These are phyloP conservation scores for Mycena kentingensis DNA, from an alignment of 768 basidiomycete species.

Conservation along the genomic window DNA sequence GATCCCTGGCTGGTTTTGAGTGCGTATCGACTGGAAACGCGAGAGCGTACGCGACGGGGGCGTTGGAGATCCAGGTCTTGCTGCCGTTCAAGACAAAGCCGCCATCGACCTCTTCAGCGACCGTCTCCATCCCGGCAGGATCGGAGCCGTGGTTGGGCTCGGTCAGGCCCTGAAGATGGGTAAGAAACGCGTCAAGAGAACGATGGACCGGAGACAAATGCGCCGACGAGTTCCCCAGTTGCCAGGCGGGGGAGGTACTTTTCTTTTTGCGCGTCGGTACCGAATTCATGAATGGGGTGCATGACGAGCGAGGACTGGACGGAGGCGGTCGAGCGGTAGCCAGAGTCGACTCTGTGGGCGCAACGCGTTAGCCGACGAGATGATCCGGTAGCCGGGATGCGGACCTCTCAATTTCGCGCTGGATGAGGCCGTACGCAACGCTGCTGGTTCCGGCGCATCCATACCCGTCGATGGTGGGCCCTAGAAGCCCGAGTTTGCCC, in stretches of 20 bases:
- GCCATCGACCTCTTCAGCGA: constrained; percentile 80
- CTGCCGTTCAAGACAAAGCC: constrained; percentile 87
- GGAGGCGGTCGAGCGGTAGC: constrained; percentile 92
- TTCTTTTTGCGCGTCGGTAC: constrained; percentile 86
- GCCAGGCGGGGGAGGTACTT: constrained; percentile 87
- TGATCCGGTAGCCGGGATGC: constrained; percentile 12
- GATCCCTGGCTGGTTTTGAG: constrained; percentile 52
- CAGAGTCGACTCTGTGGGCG: constrained; percentile 80
- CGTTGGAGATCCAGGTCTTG: constrained; percentile 98
- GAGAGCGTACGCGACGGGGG: constrained; percentile 76
- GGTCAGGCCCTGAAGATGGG: constrained; percentile 71
- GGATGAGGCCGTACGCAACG: constrained; percentile 93
- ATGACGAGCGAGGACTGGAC: constrained; percentile 97
- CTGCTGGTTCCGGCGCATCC: constrained; percentile 91
- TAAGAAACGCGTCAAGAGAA: background rate
- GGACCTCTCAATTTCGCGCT: constrained; percentile 89
- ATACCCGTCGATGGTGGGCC: constrained; percentile 90
- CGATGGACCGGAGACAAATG: constrained; percentile 71
- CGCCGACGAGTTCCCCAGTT: constrained; percentile 84
- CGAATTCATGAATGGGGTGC: constrained; percentile 91
- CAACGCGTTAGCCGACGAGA: background rate
- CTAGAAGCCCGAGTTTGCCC: constrained; percentile 89
- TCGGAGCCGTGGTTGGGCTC: constrained; percentile 98
- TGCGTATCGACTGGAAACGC: background rate
- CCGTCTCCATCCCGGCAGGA: constrained; percentile 96